Conservation (phyloP, 139 green algal genomes). For the Microglena sp. region DNA sequence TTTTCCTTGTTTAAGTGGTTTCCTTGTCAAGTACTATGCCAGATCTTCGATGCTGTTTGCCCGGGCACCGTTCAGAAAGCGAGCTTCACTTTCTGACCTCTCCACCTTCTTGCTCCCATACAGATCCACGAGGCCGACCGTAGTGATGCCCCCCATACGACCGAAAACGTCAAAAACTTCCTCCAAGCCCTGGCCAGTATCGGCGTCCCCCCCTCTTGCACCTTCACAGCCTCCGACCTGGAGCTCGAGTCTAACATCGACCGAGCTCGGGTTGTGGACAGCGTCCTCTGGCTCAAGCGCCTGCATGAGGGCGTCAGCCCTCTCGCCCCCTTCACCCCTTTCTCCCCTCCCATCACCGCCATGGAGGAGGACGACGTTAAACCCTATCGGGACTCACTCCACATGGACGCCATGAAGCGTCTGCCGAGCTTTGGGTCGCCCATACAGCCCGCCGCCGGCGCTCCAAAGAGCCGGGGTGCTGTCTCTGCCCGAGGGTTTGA, state of each 20-base stretch:
- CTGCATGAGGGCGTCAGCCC: constrained; percentile 17
- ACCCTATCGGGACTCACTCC: too few species aligned
- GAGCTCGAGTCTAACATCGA: constrained; percentile 33
- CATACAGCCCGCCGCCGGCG: background rate
- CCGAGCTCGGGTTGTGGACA: constrained; percentile 41
- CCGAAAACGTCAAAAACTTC: constrained; percentile 53
- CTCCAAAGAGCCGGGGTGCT: too few species aligned
- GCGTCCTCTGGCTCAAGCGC: constrained; percentile 41
- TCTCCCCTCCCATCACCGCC: background rate
- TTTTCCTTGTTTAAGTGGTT: too few species aligned
- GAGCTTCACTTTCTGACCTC: too few species aligned
- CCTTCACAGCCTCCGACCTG: constrained; percentile 43
- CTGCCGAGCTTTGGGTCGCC: background rate
- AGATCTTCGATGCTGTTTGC: too few species aligned
- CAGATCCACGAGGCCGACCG: too few species aligned
- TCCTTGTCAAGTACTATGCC: too few species aligned
- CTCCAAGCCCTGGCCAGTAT: constrained; percentile 19
- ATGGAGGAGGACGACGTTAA: background rate
- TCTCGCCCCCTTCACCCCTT: background rate
- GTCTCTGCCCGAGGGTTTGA: too few species aligned
- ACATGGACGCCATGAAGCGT: too few species aligned
- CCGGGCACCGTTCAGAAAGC: too few species aligned
- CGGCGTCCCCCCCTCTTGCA: constrained; percentile 29
- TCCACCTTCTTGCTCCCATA: too few species aligned
- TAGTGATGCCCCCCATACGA: too few species aligned